Base-by-base conservation (phyloP, 225 moss, liverwort and hornwort genomes). In the Marchantia polymorpha region DNA sequence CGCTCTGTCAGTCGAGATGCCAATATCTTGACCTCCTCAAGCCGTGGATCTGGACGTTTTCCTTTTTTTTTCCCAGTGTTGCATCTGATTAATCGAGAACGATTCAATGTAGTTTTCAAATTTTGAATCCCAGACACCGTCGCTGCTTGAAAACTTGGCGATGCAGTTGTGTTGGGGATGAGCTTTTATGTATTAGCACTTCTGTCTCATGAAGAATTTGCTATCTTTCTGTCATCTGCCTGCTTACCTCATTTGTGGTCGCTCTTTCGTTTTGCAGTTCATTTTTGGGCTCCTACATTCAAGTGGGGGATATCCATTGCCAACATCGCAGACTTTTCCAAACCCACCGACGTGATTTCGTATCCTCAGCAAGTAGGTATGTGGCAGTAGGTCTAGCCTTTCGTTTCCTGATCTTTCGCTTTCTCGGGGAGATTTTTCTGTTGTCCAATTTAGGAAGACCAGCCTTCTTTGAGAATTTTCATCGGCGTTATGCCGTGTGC, bases 251-350 rank as follows among this genome's bases (percentile, higher is more conserved):
- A 22, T 12, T n/a, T 67, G 31, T 67, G 27, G 13, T 67, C 26
- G 69, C 15, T 61, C 61, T 17, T 61, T 61, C n/a, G 3, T 16
- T 30, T 61, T 86, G 87, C 90, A 97, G 97, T 97, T 89, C 97
- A 97, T 82, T 97, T 97, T 72, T 97, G 97, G 97, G 97, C 97
- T 59, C 97, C 97, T 52, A 97, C 94, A 53, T 94, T 94, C 81
- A 97, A 97, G 84, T 94, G 97, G 97, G 97, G 94, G 59, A 92
- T 97, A 78, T 94, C 97, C 30, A 83, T 97, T 61, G 97, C 97
- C 63, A 97, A 97, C 78, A 77, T 97, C 74, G 94, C 94, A 74
- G 97, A 99, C 86, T 99, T 99, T 11, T 0, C 79, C 14, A 99
- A 99, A 86, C 97, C 97, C 65, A 83, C 97, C 39, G 97, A 99